phyloP scores from a whole-genome alignment of 139 green algal species.

The Chlamydomonas schloesseri region DNA sequence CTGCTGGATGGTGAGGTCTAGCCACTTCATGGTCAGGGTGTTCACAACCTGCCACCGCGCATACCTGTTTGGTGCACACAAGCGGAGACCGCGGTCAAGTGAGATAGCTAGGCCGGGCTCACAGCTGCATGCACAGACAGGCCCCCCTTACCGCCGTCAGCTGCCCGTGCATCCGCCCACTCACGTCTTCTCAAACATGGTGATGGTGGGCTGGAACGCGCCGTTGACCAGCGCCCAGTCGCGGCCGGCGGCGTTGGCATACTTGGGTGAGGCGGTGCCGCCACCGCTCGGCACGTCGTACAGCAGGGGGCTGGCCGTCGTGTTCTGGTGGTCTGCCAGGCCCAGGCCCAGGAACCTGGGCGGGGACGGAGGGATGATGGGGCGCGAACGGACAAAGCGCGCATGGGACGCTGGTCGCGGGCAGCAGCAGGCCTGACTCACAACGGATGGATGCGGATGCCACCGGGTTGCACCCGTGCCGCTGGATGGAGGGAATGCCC shows the following conservation, averaged over 20 bases:
- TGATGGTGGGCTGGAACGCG: constrained; percentile 18
- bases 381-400: no score
- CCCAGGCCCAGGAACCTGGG: constrained; percentile 4
- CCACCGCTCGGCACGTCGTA: neutral
- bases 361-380: no score
- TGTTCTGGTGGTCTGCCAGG: no score
- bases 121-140: no score
- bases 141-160: no score
- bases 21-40: constrained; percentile 38
- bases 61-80: neutral
- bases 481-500: no score
- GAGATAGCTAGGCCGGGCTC: no score
- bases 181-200: neutral
- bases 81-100: no score
- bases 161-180: no score
- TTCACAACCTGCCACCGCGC: constrained; percentile 15
- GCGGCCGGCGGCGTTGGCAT: neutral
- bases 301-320: neutral
- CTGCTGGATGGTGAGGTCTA: constrained; percentile 38
- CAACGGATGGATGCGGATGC: neutral
- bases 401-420: no score
- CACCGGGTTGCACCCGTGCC: no score
- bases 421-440: no score
- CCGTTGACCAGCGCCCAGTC: constrained; percentile 36
- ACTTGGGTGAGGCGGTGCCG: neutral